These are phyloP conservation scores for Mortierella sp. DNA, from an alignment of 371 early-diverging fungal species.

Conservation along the genomic window DNA sequence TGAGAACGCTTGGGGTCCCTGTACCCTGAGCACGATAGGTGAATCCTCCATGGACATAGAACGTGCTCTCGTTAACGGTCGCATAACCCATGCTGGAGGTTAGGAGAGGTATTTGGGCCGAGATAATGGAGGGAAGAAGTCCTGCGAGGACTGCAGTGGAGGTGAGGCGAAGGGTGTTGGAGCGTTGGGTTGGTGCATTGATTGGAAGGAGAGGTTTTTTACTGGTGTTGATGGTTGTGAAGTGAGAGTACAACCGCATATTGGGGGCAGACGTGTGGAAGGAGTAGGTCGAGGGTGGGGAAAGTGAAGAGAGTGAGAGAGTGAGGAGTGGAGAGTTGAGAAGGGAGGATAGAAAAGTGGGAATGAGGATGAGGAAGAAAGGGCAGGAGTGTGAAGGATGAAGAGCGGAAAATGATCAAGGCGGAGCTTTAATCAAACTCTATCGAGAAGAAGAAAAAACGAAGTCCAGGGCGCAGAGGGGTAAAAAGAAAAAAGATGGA, in stretches of 20 bases:
- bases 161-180: background rate
- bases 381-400: background rate
- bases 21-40: background rate
- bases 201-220: background rate
- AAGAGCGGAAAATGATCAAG: background rate
- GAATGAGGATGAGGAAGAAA: background rate
- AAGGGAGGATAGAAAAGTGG: too few species aligned
- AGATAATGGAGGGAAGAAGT: background rate
- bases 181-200: background rate
- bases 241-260: background rate
- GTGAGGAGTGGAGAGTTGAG: background rate
- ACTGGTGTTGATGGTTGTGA: background rate
- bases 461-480: background rate
- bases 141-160: background rate
- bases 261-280: background rate
- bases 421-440: background rate
- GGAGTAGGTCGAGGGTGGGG: background rate
- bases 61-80: background rate
- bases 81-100: background rate
- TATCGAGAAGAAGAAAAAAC: background rate
- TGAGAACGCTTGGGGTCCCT: background rate
- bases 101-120: background rate
- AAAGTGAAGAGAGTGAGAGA: background rate
- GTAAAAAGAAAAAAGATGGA: background rate
- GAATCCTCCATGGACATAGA: background rate